Conservation (phyloP, 2,329 filamentous ascomycete species). For the Penicillium sp. region DNA sequence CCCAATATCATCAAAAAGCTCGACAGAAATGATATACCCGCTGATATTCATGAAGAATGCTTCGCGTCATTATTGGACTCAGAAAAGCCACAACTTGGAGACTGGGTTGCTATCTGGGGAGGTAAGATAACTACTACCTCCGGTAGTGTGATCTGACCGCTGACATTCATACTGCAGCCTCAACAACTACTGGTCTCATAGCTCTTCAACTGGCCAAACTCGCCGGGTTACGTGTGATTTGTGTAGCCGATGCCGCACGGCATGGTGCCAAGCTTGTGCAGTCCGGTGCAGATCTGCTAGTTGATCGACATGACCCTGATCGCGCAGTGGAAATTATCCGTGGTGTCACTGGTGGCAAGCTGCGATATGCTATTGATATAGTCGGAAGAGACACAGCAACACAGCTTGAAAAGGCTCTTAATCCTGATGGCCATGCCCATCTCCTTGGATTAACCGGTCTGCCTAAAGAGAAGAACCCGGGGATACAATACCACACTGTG, state of each 20-base stretch:
- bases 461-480: constrained; percentile 54
- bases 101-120: constrained; percentile 74
- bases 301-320: constrained; percentile 65
- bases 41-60: constrained; percentile 63
- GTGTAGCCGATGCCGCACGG: constrained; percentile 64
- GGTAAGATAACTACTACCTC: constrained; percentile 42
- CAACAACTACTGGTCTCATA: constrained; percentile 67
- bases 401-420: constrained; percentile 56
- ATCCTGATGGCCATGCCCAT: constrained; percentile 46
- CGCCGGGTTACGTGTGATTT: constrained; percentile 62
- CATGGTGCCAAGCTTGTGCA: constrained; percentile 60
- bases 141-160: neutral
- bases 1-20: constrained; percentile 51
- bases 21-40: constrained; percentile 51
- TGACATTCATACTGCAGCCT: constrained; percentile 43
- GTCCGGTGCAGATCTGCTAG: constrained; percentile 60
- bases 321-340: constrained; percentile 66
- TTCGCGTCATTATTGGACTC: constrained; percentile 52
- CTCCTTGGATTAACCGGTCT: constrained; percentile 66
- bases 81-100: constrained; percentile 59
- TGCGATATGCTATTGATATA: constrained; percentile 69
- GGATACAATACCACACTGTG: constrained; percentile 60
- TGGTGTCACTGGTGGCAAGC: constrained; percentile 54
- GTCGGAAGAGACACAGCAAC: constrained; percentile 63
- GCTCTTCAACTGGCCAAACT: constrained; percentile 67